Base-by-base conservation (phyloP, 192 early-diverging fungal species). In the Coemansia sp. region DNA sequence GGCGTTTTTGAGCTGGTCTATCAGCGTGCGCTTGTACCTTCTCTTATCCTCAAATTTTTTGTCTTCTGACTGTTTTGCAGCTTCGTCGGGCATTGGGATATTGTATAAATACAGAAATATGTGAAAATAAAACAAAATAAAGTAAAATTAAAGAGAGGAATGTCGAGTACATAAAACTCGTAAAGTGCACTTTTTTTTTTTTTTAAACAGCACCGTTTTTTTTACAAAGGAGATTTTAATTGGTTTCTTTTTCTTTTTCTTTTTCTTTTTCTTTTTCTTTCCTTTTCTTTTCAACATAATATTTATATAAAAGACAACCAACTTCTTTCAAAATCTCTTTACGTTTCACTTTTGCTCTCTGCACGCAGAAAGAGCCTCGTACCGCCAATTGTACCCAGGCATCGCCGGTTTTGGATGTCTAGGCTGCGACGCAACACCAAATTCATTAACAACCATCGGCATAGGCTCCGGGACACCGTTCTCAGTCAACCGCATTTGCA, bases 381-480 rank as follows among this genome's bases (percentile, higher is more conserved):
- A 48, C 9, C 45, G 45, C 45, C 45, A 48, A 8, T 48, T 3
- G 45, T 48, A 48, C 15, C 45, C 45, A 2, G 74, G 74, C 22
- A 76, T 28, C 5, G 34, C 53, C 0, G 76, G 76, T 55, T 79
- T 79, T 1, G 72, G 68, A 4, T 65, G 68, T 14, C 65, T 72
- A 20, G 72, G 76, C 57, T 69, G 64, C 20, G 67, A 62, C 2
- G 67, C 22, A 52, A 79, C 7, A 15, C 76, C 76, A 34, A 63
- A 54, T 2, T 70, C 76, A 5, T 68, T 74, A 12, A 54, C 39
- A 1, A 68, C 78, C n/a, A 58, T 18, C 7, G 75, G 65, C 17
- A 79, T 63, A 3, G 69, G 72, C 12, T 72, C 78, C 0, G 70
- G 43, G 2, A 69, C 8, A 5, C 78, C 78, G 32, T 59, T 74